These are phyloP conservation scores for Cryptococcus maquisensis DNA, from an alignment of 1,284 basidiomycete species.

Conservation along the genomic window DNA sequence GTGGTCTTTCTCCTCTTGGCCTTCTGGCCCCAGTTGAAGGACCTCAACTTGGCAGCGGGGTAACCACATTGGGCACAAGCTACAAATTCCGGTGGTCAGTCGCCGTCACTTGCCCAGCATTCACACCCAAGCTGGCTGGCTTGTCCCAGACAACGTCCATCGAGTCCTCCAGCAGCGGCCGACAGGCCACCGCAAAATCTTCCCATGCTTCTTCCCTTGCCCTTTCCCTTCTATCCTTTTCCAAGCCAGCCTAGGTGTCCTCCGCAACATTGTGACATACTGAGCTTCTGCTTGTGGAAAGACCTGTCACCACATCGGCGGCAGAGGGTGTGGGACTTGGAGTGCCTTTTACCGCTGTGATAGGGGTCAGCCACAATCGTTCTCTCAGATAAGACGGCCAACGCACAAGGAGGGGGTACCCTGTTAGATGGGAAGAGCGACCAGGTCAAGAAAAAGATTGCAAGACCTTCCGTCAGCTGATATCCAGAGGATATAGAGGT, in stretches of 20 bases:
- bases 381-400: neutral
- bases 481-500: slow-evolving; percentile 3
- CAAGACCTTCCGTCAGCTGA: slow-evolving; percentile 47
- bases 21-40: slow-evolving; percentile 97
- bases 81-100: slow-evolving; percentile 35
- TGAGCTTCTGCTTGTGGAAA: slow-evolving; percentile 97
- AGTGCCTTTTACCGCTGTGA: slow-evolving; percentile 82
- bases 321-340: slow-evolving; percentile 97
- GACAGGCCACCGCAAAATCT: neutral
- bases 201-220: slow-evolving; percentile 4
- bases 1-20: slow-evolving; percentile 98
- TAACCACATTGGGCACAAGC: slow-evolving; percentile 95
- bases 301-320: slow-evolving; percentile 87
- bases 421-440: slow-evolving; percentile 53
- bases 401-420: slow-evolving; percentile 83
- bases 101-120: neutral
- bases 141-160: neutral
- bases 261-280: slow-evolving; percentile 53
- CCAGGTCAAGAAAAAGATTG: slow-evolving; percentile 56
- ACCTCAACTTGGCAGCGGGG: slow-evolving; percentile 90
- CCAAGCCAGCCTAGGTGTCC: neutral
- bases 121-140: neutral
- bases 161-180: neutral
- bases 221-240: neutral
- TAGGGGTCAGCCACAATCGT: slow-evolving; percentile 2